phyloP scores from a whole-genome alignment of 768 basidiomycete genomes.

The Serendipita sp. region DNA sequence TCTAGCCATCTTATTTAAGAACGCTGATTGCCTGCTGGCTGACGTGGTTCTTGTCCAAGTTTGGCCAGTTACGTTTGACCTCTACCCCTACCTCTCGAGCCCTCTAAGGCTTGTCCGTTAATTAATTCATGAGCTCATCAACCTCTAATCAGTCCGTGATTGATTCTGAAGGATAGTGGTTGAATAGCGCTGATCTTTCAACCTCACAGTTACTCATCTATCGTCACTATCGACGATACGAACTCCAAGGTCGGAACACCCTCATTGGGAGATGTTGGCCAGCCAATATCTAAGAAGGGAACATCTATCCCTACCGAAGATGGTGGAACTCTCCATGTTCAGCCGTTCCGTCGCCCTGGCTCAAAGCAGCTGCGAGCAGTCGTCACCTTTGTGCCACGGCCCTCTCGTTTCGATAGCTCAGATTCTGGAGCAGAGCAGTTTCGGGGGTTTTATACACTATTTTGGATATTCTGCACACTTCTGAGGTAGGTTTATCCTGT shows the following conservation, averaged over 20 bases:
- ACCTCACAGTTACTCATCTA: background rate
- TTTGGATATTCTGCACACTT: conserved; percentile 36
- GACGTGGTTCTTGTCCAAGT: conserved; percentile 4
- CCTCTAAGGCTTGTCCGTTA: background rate
- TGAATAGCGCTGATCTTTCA: no score
- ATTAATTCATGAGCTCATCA: no score
- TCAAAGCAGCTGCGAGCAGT: conserved; percentile 69
- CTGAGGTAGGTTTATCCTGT: background rate
- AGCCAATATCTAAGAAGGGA: background rate
- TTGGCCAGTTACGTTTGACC: background rate
- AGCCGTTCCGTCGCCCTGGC: conserved; percentile 53
- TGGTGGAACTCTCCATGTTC: conserved; percentile 50
- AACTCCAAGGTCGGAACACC: background rate
- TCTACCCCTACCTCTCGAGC: background rate
- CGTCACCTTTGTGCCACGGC: conserved; percentile 73
- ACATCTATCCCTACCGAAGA: background rate
- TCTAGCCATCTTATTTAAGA: background rate
- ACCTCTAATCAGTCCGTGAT: no score
- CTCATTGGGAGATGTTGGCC: background rate
- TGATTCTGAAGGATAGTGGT: no score
- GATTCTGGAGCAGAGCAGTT: conserved; percentile 79
- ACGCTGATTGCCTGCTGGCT: background rate
- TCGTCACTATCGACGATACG: conserved; percentile 1
- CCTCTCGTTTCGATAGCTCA: conserved; percentile 67
- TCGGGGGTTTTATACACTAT: conserved; percentile 87